phyloP scores from a whole-genome alignment of 768 basidiomycete genomes.

The Tephrocybe rancida region DNA sequence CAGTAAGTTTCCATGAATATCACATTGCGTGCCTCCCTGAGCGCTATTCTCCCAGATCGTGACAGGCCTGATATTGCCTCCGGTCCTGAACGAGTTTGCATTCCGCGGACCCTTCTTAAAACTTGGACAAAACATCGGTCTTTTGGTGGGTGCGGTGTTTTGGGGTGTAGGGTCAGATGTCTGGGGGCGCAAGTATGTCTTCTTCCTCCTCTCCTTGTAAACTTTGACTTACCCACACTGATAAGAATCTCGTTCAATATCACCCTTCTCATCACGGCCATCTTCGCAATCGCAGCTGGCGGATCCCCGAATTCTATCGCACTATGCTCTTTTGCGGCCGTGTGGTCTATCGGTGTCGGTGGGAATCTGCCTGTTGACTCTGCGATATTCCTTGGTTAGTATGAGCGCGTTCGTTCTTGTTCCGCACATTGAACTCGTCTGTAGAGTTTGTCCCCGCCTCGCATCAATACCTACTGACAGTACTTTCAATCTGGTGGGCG shows the following conservation, averaged over 20 bases:
- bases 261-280: slow-evolving; percentile 67
- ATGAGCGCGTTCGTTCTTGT: not conserved
- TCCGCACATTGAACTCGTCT: not conserved
- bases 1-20: slow-evolving; percentile 43
- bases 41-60: slow-evolving; percentile 43
- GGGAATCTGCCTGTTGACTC: slow-evolving; percentile 73
- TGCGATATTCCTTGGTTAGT: slow-evolving; percentile 70
- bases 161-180: slow-evolving; percentile 73
- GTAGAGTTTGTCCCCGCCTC: slow-evolving; percentile 70
- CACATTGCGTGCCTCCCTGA: not conserved
- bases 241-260: slow-evolving; percentile 65
- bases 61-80: slow-evolving; percentile 64
- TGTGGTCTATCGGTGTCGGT: slow-evolving; percentile 71
- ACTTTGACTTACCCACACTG: not conserved
- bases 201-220: not conserved
- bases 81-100: slow-evolving; percentile 66
- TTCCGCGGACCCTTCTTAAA: slow-evolving; percentile 64
- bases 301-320: slow-evolving; percentile 55
- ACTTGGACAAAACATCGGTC: slow-evolving; percentile 71
- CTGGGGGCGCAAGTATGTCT: slow-evolving; percentile 64
- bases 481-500: slow-evolving; percentile 82
- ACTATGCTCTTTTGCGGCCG: slow-evolving; percentile 52
- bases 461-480: slow-evolving; percentile 75
- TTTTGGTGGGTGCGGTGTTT: slow-evolving; percentile 68
- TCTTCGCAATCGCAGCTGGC: slow-evolving; percentile 67